Conservation (phyloP, 305 asterid genomes). For the Fraxinus baroniana region DNA sequence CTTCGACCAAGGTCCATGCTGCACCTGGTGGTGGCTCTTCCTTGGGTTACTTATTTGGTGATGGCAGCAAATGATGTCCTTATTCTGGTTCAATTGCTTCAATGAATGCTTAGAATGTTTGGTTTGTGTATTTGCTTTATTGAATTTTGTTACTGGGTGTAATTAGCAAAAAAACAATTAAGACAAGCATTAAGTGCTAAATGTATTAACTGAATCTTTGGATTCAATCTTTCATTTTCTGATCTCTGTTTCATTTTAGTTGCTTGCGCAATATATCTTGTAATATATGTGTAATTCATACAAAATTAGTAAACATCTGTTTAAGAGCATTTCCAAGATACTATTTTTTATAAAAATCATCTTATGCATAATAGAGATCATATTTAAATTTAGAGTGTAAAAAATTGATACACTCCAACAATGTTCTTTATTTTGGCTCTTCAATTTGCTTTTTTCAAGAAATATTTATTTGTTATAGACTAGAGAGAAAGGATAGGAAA, state of each 20-base stretch:
- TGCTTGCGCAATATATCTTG: not conserved
- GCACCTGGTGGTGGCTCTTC: constrained; percentile 9
- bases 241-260: not conserved
- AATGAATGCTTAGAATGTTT: not conserved
- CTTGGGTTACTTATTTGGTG: constrained; percentile 5
- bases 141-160: not conserved
- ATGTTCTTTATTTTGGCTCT: not conserved
- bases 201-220: not conserved
- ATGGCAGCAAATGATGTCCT: not conserved
- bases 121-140: not conserved
- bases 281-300: not conserved
- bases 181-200: not conserved
- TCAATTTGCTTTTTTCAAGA: too few species aligned
- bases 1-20: constrained; percentile 7
- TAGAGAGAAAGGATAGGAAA: too few species aligned
- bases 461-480: too few species aligned
- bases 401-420: not conserved
- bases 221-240: not conserved
- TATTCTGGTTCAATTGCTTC: not conserved
- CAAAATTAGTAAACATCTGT: too few species aligned
- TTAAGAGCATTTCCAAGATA: not conserved
- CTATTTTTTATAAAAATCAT: too few species aligned
- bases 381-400: not conserved
- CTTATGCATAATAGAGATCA: too few species aligned
- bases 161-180: not conserved